phyloP scores from a whole-genome alignment of 164 flowering plant species.

The Aristolochia californica region DNA sequence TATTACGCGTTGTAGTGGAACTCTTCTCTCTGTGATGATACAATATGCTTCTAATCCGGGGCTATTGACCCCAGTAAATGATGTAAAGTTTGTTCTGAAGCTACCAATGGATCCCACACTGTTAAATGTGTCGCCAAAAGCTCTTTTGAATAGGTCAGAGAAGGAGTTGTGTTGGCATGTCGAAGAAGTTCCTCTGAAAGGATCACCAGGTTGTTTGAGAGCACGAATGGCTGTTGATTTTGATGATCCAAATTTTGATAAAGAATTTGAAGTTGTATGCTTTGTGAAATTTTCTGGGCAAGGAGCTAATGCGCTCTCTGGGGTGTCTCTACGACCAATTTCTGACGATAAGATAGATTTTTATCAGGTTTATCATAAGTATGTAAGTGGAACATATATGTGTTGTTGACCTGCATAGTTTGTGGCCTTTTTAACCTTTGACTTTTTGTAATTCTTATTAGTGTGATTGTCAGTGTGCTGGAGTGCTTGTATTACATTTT shows the following conservation, averaged over 20 bases:
- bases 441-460: too few relatives aligned
- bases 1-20: slow-evolving; percentile 72
- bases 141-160: slow-evolving; percentile 71
- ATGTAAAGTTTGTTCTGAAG: slow-evolving; percentile 72
- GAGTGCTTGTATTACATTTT: too few relatives aligned
- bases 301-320: slow-evolving; percentile 64
- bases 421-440: too few relatives aligned
- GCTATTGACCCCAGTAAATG: slow-evolving; percentile 49
- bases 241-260: slow-evolving; percentile 47
- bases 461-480: too few relatives aligned
- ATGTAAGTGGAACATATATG: slow-evolving; percentile 57
- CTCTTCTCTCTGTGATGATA: slow-evolving; percentile 87
- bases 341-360: slow-evolving; percentile 80
- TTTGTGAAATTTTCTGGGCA: slow-evolving; percentile 67
- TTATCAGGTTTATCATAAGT: slow-evolving; percentile 67
- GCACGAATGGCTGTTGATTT: slow-evolving; percentile 83
- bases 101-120: slow-evolving; percentile 82
- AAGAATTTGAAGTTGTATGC: slow-evolving; percentile 58
- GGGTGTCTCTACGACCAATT: slow-evolving; percentile 57
- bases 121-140: slow-evolving; percentile 87
- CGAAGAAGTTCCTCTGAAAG: slow-evolving; percentile 65
- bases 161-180: slow-evolving; percentile 88
- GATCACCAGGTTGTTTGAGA: slow-evolving; percentile 65
- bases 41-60: slow-evolving; percentile 87
- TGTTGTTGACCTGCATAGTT: slow-evolving; percentile 36